These are phyloP conservation scores for Nicotiana attenuata DNA, from an alignment of 257 asterid genomes.

Conservation along the genomic window DNA sequence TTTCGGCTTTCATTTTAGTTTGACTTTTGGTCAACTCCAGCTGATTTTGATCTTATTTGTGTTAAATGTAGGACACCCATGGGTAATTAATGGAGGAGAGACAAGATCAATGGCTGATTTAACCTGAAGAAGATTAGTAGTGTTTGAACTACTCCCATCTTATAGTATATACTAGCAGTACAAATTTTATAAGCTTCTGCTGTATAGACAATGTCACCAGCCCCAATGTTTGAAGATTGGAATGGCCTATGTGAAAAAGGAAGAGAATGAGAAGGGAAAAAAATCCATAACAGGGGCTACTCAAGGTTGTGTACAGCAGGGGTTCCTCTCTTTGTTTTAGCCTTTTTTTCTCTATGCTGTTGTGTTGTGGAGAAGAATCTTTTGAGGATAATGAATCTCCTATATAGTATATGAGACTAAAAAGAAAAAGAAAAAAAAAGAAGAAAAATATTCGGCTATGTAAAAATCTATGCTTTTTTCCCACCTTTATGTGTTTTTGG, in stretches of 20 bases:
- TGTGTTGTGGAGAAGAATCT: constrained; percentile 8
- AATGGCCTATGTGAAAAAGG: not conserved
- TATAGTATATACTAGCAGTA: not conserved
- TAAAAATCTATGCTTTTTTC: not conserved
- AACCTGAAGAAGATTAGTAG: not conserved
- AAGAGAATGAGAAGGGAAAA: not conserved
- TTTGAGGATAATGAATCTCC: constrained; percentile 7
- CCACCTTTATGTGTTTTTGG: constrained; percentile 7
- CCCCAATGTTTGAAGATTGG: not conserved
- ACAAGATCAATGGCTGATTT: constrained; percentile 2
- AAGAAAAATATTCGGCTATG: not conserved
- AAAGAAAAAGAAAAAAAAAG: not conserved
- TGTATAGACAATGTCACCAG: not conserved
- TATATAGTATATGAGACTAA: not conserved
- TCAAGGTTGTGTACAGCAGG: not conserved
- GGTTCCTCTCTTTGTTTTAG: not conserved
- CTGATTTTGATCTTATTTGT: not conserved
- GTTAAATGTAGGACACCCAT: constrained; percentile 12
- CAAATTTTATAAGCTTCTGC: not conserved
- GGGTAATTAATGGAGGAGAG: constrained; percentile 15
- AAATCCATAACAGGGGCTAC: not conserved
- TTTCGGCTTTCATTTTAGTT: not conserved
- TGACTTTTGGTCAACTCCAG: not conserved
- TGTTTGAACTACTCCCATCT: not conserved
- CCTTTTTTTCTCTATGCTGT: not conserved